These are phyloP conservation scores for Aureobasidium pullulans DNA, from an alignment of 2,329 filamentous ascomycete genomes.

Conservation along the genomic window DNA sequence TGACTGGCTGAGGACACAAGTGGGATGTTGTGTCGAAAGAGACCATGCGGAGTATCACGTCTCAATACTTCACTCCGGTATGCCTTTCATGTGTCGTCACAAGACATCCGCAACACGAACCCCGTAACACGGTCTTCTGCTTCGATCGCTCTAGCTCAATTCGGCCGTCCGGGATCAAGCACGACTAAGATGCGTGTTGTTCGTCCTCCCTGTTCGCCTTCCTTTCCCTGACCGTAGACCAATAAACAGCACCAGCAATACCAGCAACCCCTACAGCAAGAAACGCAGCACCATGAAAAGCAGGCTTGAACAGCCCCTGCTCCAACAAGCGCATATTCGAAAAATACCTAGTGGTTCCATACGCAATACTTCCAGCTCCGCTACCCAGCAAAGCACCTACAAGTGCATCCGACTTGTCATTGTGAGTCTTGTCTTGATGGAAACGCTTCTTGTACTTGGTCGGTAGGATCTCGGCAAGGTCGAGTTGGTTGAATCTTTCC, in stretches of 20 bases:
- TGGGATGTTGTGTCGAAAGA: neutral
- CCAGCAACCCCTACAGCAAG: conserved; percentile 24
- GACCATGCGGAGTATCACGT: neutral
- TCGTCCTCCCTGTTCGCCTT: neutral
- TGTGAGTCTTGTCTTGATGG: conserved; percentile 12
- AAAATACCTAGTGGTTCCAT: conserved; percentile 44
- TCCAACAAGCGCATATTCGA: conserved; percentile 35
- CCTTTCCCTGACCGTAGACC: conserved; percentile 1
- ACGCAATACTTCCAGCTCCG: conserved; percentile 40
- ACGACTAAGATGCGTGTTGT: neutral
- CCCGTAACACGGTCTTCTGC: neutral
- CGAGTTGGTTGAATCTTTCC: conserved; percentile 35
- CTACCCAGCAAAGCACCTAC: conserved; percentile 35
- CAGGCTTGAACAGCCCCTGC: conserved; percentile 36
- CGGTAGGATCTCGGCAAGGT: conserved; percentile 22
- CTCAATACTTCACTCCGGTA: neutral
- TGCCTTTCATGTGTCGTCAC: neutral
- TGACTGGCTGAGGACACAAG: too few species aligned
- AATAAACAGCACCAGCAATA: conserved; percentile 23
- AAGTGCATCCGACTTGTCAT: conserved; percentile 9
- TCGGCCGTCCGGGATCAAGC: neutral
- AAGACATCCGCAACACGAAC: neutral
- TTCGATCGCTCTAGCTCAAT: neutral
- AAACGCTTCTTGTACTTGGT: conserved; percentile 28
- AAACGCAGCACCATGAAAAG: conserved; percentile 22